phyloP scores from a whole-genome alignment of 169 alveolate species.

The Plasmodium gallinaceum region DNA sequence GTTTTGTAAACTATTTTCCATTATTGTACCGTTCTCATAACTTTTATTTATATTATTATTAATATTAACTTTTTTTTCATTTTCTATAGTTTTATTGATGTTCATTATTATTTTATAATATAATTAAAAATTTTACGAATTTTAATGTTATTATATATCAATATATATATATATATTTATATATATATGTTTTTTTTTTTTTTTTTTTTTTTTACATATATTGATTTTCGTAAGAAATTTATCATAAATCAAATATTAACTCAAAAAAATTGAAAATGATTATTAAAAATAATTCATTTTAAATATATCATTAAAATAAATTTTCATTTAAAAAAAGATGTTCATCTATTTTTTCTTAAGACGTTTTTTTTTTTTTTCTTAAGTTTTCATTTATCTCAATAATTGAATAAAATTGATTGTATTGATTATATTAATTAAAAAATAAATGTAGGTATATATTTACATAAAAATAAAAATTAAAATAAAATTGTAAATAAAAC shows the following conservation, averaged over 20 bases:
- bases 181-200: no score
- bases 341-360: not conserved
- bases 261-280: not conserved
- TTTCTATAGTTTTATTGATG: conserved; percentile 41
- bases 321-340: not conserved
- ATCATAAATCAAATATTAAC: not conserved
- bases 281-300: not conserved
- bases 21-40: no score
- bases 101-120: conserved; percentile 18
- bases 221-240: not conserved
- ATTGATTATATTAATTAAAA: no score
- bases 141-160: not conserved
- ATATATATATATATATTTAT: not conserved
- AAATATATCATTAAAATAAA: not conserved
- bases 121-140: not conserved
- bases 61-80: conserved; percentile 33
- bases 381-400: no score
- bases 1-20: no score
- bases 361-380: no score
- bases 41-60: no score
- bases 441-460: no score
- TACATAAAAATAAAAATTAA: no score
- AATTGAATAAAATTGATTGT: no score
- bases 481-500: no score
- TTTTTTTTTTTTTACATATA: no score